Base-by-base conservation (phyloP, 352 stramenopile genomes). In the Phytophthora pseudosyringae region DNA sequence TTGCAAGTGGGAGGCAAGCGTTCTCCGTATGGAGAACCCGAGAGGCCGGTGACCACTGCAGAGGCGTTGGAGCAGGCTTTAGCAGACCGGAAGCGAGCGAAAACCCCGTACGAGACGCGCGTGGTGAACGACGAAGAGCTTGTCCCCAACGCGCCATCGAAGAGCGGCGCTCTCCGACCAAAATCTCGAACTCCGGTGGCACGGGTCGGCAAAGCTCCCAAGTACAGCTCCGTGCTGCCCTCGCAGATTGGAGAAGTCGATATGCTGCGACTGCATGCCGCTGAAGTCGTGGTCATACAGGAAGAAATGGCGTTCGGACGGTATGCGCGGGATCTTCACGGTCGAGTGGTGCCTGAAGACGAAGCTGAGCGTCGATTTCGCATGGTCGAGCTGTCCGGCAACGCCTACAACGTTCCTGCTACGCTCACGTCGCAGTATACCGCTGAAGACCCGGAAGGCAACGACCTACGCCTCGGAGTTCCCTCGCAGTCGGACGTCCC, bases 91-190 rank as follows among this genome's bases (percentile, higher is more conserved):
- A 93, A 82, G 38, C 64, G 78, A 3, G 67, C 72, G 2, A 95
- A 94, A 66, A 81, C 90, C 31, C 78, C 83, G 28, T 97, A 97
- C 67, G 80, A 92, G 33, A 97, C 86, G 2, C 82, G 88, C 0
- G 68, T 97, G 5, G 13, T 97, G 29, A 97, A 97, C 28, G 88
- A 97, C 55, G 80, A 95, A 53, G 86, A 92, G 31, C 75, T 94
- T 2, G 51, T 96, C 3, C 75, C 82, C 1, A 63, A 75, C 9
- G 33, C 75, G 8, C 26, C 54, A 1, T 47, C 26, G 10, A 67
- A 60, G 32, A 36, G 48, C n/a, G 40, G 54, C 59, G 50, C 51
- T 25, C 35, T 65, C 16, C 38, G 50, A 48, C 33, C 45, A 3
- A 78, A 70, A 40, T 51, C 58, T 26, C 51, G 68, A 28, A 36